Percentiles rank a stretch among this genome's conserved stretches.
Conservation (phyloP, 768 basidiomycete genomes). For the Dendrothele bispora region DNA sequence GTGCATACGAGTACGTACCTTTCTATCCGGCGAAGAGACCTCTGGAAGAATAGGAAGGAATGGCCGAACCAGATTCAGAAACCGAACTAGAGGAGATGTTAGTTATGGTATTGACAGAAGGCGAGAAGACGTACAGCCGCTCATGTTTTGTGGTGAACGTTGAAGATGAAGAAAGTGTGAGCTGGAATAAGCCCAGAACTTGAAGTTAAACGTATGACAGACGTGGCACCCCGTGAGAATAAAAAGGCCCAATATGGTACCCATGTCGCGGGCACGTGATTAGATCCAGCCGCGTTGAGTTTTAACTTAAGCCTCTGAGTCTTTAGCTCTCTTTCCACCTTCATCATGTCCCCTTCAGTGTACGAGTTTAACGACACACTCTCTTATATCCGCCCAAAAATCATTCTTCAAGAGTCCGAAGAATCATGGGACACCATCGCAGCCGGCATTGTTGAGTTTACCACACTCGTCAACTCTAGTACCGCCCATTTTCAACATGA, state of each 20-base stretch:
- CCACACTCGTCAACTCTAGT: conserved; percentile 49
- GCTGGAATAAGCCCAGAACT: too few species aligned
- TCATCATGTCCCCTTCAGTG: not conserved
- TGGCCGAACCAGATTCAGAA: conserved; percentile 96
- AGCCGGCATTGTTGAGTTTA: conserved; percentile 45
- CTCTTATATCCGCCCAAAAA: conserved; percentile 13
- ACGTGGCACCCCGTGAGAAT: conserved; percentile 10
- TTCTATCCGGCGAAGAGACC: conserved; percentile 96
- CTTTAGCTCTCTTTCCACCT: too few species aligned
- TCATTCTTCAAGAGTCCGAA: conserved; percentile 64
- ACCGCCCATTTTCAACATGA: conserved; percentile 52
- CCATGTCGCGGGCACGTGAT: too few species aligned
- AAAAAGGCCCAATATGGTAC: too few species aligned
- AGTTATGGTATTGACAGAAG: conserved; percentile 4
- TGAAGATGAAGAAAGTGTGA: conserved; percentile 17
- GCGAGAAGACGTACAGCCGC: conserved; percentile 62
- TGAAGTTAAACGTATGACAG: conserved; percentile 5
- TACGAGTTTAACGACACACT: not conserved
- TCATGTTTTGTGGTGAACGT: conserved; percentile 53
- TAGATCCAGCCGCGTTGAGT: too few species aligned
- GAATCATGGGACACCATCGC: conserved; percentile 77
- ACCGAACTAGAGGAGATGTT: conserved; percentile 67
- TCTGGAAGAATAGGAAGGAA: conserved; percentile 97
- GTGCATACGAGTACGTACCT: conserved; percentile 52
- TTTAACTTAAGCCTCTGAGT: too few species aligned